These are phyloP conservation scores for Euphorbia schlechtendalii DNA, from an alignment of 441 rosid species.

Conservation along the genomic window DNA sequence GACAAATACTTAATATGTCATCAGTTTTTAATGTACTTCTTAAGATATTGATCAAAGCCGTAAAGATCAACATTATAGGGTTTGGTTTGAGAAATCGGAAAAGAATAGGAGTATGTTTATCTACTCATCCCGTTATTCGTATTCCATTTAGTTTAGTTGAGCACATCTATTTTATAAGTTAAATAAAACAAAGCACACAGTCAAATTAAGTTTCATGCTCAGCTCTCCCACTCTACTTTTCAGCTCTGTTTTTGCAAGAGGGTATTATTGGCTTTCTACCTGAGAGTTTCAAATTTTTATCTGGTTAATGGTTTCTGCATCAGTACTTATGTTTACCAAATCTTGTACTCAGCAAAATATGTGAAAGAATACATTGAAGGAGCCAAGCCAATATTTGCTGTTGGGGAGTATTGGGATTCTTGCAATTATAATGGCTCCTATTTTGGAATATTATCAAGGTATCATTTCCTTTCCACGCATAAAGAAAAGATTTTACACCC, in stretches of 20 bases:
- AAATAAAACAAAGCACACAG: too few species aligned
- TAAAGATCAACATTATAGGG: too few species aligned
- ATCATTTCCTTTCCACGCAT: constrained; percentile 11
- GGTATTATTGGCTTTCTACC: constrained; percentile 45
- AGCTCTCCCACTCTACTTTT: too few species aligned
- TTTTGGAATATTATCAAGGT: constrained; percentile 88
- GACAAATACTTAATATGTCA: too few species aligned
- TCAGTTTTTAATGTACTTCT: too few species aligned
- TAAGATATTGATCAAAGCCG: too few species aligned
- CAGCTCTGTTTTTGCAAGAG: constrained; percentile 87
- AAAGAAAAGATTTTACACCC: neutral
- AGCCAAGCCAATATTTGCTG: constrained; percentile 73
- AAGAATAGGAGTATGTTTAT: too few species aligned
- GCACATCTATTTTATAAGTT: too few species aligned
- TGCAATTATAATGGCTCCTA: constrained; percentile 58
- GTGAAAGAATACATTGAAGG: constrained; percentile 83
- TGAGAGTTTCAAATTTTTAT: constrained; percentile 13
- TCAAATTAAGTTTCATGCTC: too few species aligned
- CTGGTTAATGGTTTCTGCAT: neutral
- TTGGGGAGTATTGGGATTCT: constrained; percentile 95
- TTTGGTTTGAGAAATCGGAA: too few species aligned
- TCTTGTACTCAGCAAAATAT: constrained; percentile 63
- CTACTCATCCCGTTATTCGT: too few species aligned
- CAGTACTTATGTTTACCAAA: constrained; percentile 12
- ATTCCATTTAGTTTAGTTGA: too few species aligned